Evolutionary conservation across 495 filamentous ascomycete species (phyloP).

Genomic region (Tuber calosporum): DNA sequence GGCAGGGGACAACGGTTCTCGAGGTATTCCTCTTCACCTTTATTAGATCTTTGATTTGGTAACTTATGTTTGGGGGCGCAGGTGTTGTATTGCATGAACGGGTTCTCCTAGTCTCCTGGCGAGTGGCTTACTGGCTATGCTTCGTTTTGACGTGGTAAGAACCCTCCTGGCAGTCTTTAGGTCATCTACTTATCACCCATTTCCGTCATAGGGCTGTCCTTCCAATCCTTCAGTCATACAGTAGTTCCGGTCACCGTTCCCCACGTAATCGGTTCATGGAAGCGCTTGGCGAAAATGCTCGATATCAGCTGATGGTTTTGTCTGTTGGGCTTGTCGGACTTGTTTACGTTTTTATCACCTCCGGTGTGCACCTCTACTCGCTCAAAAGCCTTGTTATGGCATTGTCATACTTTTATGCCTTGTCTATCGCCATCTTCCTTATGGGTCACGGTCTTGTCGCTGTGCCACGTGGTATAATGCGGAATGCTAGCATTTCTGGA

Average conservation of each 20-base stretch:
- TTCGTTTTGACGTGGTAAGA: conserved; percentile 85
- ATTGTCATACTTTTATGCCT: conserved; percentile 85
- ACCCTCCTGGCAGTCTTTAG: not conserved
- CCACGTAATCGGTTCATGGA: conserved; percentile 71
- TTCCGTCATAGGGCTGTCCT: conserved; percentile 65
- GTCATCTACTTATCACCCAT: not conserved
- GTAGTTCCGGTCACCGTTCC: conserved; percentile 86
- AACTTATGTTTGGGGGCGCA: conserved; percentile 22
- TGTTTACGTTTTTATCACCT: conserved; percentile 74
- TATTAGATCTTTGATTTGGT: not conserved
- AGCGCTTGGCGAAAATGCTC: conserved; percentile 74
- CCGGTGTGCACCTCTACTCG: conserved; percentile 58
- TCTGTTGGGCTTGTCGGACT: conserved; percentile 62
- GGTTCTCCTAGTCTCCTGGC: conserved; percentile 74
- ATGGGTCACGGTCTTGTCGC: conserved; percentile 96
- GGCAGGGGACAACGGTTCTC: conserved; percentile 59
- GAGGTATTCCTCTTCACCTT: conserved; percentile 47
- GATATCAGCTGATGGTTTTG: conserved; percentile 76
- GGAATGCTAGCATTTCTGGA: conserved; percentile 64
- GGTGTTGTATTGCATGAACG: conserved; percentile 59
- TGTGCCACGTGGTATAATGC: conserved; percentile 71
- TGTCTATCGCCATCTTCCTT: conserved; percentile 83
- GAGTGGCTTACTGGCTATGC: conserved; percentile 92
- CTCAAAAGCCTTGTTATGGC: conserved; percentile 84
- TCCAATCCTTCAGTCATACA: conserved; percentile 84